Evolutionary conservation across 371 early-diverging fungal species (phyloP), one percentile per base, ranked within the genome.

Genomic region (Mortierella sp.): DNA sequence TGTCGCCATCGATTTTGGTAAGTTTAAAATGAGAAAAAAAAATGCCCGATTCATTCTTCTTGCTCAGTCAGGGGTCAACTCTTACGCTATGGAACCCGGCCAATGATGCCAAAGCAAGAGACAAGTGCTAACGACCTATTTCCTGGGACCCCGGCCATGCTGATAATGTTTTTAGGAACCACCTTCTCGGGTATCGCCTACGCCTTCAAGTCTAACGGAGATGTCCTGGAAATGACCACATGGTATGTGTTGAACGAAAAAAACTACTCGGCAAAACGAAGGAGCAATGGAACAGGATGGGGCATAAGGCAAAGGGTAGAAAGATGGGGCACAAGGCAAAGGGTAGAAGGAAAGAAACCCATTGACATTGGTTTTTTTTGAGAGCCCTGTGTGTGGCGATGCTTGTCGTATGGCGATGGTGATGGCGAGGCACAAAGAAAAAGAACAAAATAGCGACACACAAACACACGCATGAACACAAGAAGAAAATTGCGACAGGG

Each of bases 191-290:
- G 84, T 24, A 81, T 84, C 32, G 84, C 84, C 11, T 84, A 84
- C 73, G 78, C 84, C 2, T 84, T 84, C 81, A 84, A 84, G 74
- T 78, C 78, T 63, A 93, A 91, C 78, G 91, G 91, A 49, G 92
- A 93, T 84, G 92, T 93, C 21, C 87, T 91, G 24, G 93, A 93
- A 76, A 89, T 92, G 82, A 90, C 90, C 41, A 87, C 89, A 77
- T 91, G 92, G 92, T 91, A 91, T 77, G 58, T 38, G 24, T 11
- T 35, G 35, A 8, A 18, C 65, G 24, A 43, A 58, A 38, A 5
- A 29, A 48, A 68, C 29, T 60, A 32, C 60, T 29, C 60, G 60
- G 32, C 32, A 60, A 60, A 60, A 16, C 60, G 16, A 46, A 16
- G 7, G 38, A 41, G 12, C 10, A 32, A 35, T 3, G 51, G 35